phyloP scores from a whole-genome alignment of 345 rosid genomes.

The Nephelium lappaceum region DNA sequence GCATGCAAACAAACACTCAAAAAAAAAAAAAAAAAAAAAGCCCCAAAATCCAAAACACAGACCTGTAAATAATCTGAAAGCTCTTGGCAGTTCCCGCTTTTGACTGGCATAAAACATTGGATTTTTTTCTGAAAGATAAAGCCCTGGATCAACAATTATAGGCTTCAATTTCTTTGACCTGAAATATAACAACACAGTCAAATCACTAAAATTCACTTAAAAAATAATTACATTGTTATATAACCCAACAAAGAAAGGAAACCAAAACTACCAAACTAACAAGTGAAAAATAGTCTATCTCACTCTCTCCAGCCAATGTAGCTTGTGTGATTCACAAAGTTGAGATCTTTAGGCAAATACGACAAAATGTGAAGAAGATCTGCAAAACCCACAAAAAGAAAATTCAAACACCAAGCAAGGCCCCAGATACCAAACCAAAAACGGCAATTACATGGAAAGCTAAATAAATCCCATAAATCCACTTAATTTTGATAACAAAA shows the following conservation, averaged over 20 bases:
- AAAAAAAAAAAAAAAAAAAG: neutral
- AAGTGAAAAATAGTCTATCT: constrained; percentile 22
- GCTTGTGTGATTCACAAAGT: constrained; percentile 80
- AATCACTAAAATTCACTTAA: neutral
- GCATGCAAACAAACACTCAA: constrained; percentile 10
- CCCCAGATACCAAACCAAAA: neutral
- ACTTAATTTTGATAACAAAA: no score
- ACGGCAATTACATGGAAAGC: neutral
- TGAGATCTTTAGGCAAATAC: constrained; percentile 75
- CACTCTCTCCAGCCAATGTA: constrained; percentile 99
- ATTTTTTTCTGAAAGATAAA: constrained; percentile 70
- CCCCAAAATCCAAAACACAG: constrained; percentile 9
- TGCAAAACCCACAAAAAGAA: constrained; percentile 39
- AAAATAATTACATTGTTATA: neutral
- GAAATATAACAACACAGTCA: constrained; percentile 20
- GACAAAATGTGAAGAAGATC: constrained; percentile 96
- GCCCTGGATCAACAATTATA: constrained; percentile 93
- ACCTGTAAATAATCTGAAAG: constrained; percentile 86
- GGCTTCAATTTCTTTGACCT: constrained; percentile 87
- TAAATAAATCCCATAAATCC: neutral
- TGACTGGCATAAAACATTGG: constrained; percentile 81
- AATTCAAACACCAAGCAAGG: constrained; percentile 7
- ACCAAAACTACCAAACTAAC: constrained; percentile 2
- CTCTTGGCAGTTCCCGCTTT: constrained; percentile 76
- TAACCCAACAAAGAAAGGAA: neutral